These are phyloP conservation scores for Wickerhamomyces bisporus DNA, from an alignment of 805 yeast species.

Conservation along the genomic window DNA sequence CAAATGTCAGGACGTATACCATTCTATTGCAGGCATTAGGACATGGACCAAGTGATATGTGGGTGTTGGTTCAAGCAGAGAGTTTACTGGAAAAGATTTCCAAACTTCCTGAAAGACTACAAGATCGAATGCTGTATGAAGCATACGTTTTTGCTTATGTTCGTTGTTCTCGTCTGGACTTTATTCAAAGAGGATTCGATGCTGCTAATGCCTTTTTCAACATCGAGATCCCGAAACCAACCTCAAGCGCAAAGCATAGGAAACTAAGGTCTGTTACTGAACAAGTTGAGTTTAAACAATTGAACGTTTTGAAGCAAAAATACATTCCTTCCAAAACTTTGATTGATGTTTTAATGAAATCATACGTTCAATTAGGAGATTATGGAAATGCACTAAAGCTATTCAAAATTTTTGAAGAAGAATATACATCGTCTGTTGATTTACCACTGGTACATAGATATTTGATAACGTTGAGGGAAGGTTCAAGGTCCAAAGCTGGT, in stretches of 20 bases:
- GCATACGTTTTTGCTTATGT: slow-evolving; percentile 14
- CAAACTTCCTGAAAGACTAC: slow-evolving; percentile 7
- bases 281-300: background rate
- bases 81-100: slow-evolving; percentile 9
- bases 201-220: slow-evolving; percentile 15
- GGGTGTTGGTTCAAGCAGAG: slow-evolving; percentile 9
- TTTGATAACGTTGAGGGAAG: slow-evolving; percentile 9
- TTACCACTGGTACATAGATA: slow-evolving; percentile 17
- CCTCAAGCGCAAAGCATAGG: slow-evolving; percentile 1
- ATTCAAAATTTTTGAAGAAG: slow-evolving; percentile 8
- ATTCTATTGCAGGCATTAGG: slow-evolving; percentile 21
- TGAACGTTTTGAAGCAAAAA: slow-evolving; percentile 10
- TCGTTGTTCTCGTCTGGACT: slow-evolving; percentile 9
- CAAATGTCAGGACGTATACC: slow-evolving; percentile 30
- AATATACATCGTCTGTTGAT: slow-evolving; percentile 14
- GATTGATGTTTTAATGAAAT: slow-evolving; percentile 17
- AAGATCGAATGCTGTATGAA: slow-evolving; percentile 17
- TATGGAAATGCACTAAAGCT: slow-evolving; percentile 8
- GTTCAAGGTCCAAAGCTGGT: slow-evolving; percentile 9
- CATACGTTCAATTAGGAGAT: slow-evolving; percentile 15
- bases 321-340: slow-evolving; percentile 16
- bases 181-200: slow-evolving; percentile 15
- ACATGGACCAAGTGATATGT: slow-evolving; percentile 7
- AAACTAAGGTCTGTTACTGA: background rate
- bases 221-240: slow-evolving; percentile 7